Evolutionary conservation across 208 protist genomes (phyloP).

Genomic region (Crithidia bombi): DNA sequence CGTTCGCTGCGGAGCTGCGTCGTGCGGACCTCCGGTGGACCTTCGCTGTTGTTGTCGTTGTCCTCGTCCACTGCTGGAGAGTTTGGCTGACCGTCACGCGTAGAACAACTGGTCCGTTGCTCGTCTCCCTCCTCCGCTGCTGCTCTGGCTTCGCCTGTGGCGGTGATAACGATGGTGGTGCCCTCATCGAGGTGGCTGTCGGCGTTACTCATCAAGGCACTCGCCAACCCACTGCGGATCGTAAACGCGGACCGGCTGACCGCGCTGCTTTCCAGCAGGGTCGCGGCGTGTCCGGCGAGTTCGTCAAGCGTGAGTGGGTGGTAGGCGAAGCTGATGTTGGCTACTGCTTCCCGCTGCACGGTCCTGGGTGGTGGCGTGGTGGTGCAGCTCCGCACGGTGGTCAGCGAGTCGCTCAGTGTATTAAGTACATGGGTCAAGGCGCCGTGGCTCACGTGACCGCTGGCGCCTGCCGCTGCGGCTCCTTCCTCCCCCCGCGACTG

Average conservation of each 20-base stretch:
- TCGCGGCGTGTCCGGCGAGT: neutral
- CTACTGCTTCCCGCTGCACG: neutral
- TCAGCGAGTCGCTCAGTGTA: slow-evolving; percentile 4
- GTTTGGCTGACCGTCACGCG: too few relatives aligned
- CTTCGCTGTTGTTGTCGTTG: too few relatives aligned
- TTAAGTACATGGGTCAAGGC: neutral
- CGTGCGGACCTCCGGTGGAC: neutral
- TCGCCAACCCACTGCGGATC: slow-evolving; percentile 11
- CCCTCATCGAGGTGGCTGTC: slow-evolving; percentile 3
- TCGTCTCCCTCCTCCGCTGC: neutral
- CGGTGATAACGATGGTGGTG: too few relatives aligned
- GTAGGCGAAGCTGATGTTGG: slow-evolving; percentile 14
- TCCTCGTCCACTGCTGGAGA: too few relatives aligned
- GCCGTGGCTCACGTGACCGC: too few relatives aligned
- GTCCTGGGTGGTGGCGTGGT: neutral
- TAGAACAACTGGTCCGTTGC: too few relatives aligned
- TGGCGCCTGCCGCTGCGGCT: too few relatives aligned
- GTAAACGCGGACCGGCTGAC: slow-evolving; percentile 16
- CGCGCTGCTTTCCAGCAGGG: neutral
- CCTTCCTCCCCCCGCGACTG: too few relatives aligned
- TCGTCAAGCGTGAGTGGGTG: slow-evolving; percentile 17
- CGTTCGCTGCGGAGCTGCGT: neutral
- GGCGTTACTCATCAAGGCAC: slow-evolving; percentile 2
- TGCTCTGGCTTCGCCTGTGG: neutral
- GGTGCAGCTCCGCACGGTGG: neutral